Base-by-base conservation (phyloP, 1,284 basidiomycete genomes). In the Tilletia walkeri region DNA sequence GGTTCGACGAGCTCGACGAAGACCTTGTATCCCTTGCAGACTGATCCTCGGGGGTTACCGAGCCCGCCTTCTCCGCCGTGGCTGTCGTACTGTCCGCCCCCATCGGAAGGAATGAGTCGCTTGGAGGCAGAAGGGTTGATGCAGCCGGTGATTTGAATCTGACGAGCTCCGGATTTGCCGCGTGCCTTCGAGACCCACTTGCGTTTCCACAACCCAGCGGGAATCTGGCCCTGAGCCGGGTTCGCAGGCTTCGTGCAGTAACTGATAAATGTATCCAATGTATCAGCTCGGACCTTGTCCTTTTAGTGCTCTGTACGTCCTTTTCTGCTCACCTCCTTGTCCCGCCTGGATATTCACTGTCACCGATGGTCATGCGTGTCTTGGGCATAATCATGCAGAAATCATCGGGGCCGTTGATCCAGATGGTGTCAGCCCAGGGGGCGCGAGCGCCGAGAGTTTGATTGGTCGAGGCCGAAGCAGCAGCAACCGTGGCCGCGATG, bases 1-100 rank as follows among this genome's bases (percentile, higher is more conserved):
- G 81, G 81, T 65, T 83, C 81, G 65, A 83, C 71, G 38, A 83
- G 69, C 71, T 82, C 73, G 34, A 82, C 81, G 70, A 81, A 82
- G 30, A 72, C 12, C 7, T 69, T 69, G 72, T 81, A 83, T 10
- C 81, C 80, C 24, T 63, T 41, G 67, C 81, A 83, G 34, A 71
- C 70, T 30, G 75, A 78, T 18, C 72, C 70, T 4, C 50, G 65
- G 6, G 81, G 81, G 76, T 83, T 82, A 24, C 81, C 81, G 12
- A 36, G 45, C n/a, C 80, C 78, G 12, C 76, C 77, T 56, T 76
- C 78, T 49, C 80, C 81, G 65, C 81, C 81, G 70, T 73, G 76
- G 14, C 76, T 76, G 70, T 82, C 81, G 72, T 82, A 82, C 70
- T 83, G 81, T 4, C 81, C 81, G 12, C 81, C 81, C 7, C 70